Evolutionary conservation across 2,329 filamentous ascomycete species (phyloP).

Genomic region (Colletotrichum aenigma): DNA sequence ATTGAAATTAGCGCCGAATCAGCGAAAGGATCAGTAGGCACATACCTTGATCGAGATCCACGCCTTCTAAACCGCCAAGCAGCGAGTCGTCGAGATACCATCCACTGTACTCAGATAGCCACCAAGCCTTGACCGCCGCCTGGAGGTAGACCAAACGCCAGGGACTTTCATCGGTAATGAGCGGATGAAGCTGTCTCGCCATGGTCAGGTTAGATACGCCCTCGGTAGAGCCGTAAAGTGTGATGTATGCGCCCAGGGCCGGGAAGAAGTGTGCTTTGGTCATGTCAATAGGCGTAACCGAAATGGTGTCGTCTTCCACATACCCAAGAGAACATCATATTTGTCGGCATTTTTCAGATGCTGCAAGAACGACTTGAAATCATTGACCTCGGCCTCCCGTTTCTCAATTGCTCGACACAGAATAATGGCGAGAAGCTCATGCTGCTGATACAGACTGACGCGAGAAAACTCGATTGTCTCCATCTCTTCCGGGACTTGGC

Average conservation of each 20-base stretch:
- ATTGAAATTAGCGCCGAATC: background rate
- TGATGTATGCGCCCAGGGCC: conserved; percentile 76
- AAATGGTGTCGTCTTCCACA: conserved; percentile 22
- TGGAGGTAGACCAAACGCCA: conserved; percentile 80
- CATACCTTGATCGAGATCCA: conserved; percentile 65
- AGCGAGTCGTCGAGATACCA: conserved; percentile 78
- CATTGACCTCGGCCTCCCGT: conserved; percentile 69
- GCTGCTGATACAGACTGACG: conserved; percentile 82
- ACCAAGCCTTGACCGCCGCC: conserved; percentile 80
- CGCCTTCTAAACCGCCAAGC: conserved; percentile 38
- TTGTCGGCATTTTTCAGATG: conserved; percentile 73
- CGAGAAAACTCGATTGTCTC: conserved; percentile 84
- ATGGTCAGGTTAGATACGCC: conserved; percentile 70
- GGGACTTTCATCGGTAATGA: conserved; percentile 69
- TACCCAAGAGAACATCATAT: conserved; percentile 70
- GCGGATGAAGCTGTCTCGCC: conserved; percentile 71
- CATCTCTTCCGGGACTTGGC: conserved; percentile 62
- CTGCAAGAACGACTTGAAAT: conserved; percentile 75
- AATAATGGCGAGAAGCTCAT: conserved; percentile 86
- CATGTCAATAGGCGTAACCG: background rate
- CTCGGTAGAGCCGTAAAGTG: conserved; percentile 79
- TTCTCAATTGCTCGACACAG: conserved; percentile 79
- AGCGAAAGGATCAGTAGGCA: background rate
- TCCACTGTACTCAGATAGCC: conserved; percentile 92
- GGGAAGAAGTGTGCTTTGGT: conserved; percentile 80